A percentile compares a stretch with the other conserved stretches of the same genome.
Evolutionary conservation across 106 monocot genomes (phyloP).

Genomic region (Apostasia shenzhenica): DNA sequence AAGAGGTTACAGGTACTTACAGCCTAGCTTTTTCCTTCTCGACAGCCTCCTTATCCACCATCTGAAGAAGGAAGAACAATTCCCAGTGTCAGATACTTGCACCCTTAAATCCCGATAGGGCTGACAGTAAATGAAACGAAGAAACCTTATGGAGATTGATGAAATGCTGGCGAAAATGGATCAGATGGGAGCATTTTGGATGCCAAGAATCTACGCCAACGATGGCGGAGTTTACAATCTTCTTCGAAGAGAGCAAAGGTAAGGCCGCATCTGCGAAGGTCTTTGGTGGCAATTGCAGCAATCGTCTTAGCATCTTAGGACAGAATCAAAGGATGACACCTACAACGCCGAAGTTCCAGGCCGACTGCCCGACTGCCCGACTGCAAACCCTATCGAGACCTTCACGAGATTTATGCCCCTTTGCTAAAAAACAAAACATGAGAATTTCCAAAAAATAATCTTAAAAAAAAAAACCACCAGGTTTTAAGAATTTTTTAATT

Average conservation of each 20-base stretch:
- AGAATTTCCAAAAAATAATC: no score
- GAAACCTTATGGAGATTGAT: slow-evolving; percentile 45
- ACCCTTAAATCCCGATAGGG: background rate
- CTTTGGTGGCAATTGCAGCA: slow-evolving; percentile 14
- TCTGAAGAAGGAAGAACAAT: slow-evolving; percentile 14
- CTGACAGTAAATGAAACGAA: background rate
- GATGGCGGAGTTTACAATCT: background rate
- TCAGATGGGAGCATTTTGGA: slow-evolving; percentile 5
- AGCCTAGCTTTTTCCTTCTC: slow-evolving; percentile 50
- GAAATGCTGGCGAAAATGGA: slow-evolving; percentile 24
- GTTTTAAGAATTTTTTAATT: no score
- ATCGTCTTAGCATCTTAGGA: slow-evolving; percentile 30
- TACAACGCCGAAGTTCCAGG: no score
- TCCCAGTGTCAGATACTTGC: background rate
- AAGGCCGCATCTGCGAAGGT: slow-evolving; percentile 7
- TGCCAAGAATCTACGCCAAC: background rate
- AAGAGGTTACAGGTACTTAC: slow-evolving; percentile 18
- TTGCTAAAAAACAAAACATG: no score
- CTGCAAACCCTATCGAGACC: no score
- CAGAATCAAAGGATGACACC: background rate
- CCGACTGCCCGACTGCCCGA: no score
- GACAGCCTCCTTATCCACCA: slow-evolving; percentile 44
- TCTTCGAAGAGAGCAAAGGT: background rate
- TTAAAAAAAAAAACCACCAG: no score
- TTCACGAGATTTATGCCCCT: no score